Base-by-base conservation (phyloP, 495 filamentous ascomycete genomes). In the Penicillium pancosmium region DNA sequence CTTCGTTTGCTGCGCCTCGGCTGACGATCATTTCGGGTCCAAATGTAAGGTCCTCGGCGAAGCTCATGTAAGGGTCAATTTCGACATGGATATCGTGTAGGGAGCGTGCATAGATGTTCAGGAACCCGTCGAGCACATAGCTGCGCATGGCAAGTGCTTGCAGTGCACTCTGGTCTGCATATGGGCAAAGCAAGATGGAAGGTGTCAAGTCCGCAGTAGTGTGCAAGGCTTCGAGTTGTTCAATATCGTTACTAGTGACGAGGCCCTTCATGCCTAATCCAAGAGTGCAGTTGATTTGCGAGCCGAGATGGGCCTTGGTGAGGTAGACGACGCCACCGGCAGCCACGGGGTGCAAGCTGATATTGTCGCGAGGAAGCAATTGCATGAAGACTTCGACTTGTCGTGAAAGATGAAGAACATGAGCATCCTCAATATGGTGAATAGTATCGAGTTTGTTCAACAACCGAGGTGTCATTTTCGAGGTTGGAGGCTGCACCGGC, bases 221-320 rank as follows among this genome's bases (percentile, higher is more conserved):
- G 31, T 59, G 55, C 3, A 62, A 35, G 5, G 18, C 10, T 48
- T 67, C 65, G n/a, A 64, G 36, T 8, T 50, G 11, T 3, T 43
- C 19, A 13, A 67, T 36, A 46, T 62, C 61, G 4, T 55, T 18
- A 2, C 52, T 46, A 18, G 52, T 61, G 36, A 67, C 55, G 3
- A 50, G 41, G 27, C 53, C 52, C 7, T 56, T 50, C 55, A 67
- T 64, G 7, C 58, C 61, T 10, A 67, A 56, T 5, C 65, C 65
- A 18, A 61, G 60, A 19, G 52, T 56, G 48, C 59, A 59, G 50
- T 62, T 67, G 33, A 67, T 36, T 54, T 67, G 58, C 8, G 50
- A 31, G 13, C 58, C 58, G n/a, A 60, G 58, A 12, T 52, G 46
- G 13, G 58, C 52, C 31, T 38, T 60, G 44, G 58, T 60, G 44